Evolutionary conservation across 768 basidiomycete genomes (phyloP).

Genomic region (Nevesoporus exiguus): DNA sequence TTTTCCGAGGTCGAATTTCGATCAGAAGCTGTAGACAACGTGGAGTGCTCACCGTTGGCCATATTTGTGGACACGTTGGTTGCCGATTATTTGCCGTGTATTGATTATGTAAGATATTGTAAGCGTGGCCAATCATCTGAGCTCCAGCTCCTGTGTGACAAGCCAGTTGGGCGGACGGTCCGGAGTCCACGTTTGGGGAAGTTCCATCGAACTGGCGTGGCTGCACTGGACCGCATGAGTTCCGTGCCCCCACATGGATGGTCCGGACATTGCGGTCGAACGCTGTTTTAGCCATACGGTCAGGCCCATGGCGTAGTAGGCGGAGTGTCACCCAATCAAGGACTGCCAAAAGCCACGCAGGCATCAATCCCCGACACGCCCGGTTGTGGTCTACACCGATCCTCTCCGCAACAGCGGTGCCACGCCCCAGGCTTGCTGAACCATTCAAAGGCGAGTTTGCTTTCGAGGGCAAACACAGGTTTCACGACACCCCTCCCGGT

Average conservation of each 20-base stretch:
- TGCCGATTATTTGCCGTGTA: background rate
- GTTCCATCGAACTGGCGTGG: background rate
- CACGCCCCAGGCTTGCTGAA: background rate
- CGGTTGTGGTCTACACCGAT: background rate
- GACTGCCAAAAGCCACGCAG: background rate
- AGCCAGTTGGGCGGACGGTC: constrained; percentile 1
- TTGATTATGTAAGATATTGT: constrained; percentile 6
- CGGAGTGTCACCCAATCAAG: constrained; percentile 13
- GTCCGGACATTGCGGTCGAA: background rate
- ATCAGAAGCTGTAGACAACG: background rate
- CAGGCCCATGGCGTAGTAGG: background rate
- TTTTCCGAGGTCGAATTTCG: background rate
- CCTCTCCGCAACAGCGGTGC: too few relatives aligned
- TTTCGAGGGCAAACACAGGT: background rate
- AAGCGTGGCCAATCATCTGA: background rate
- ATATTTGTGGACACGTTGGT: background rate
- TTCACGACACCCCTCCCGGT: too few relatives aligned
- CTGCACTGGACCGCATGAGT: background rate
- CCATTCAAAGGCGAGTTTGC: background rate
- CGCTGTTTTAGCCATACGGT: background rate
- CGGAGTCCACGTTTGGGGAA: background rate
- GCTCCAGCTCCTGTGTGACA: background rate
- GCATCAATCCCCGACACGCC: background rate
- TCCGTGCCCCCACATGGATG: constrained; percentile 4
- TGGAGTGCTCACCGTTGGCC: too few relatives aligned